Percentiles rank a stretch among this genome's conserved stretches.
phyloP scores from a whole-genome alignment of 768 basidiomycete genomes.

The Phaffia australis region DNA sequence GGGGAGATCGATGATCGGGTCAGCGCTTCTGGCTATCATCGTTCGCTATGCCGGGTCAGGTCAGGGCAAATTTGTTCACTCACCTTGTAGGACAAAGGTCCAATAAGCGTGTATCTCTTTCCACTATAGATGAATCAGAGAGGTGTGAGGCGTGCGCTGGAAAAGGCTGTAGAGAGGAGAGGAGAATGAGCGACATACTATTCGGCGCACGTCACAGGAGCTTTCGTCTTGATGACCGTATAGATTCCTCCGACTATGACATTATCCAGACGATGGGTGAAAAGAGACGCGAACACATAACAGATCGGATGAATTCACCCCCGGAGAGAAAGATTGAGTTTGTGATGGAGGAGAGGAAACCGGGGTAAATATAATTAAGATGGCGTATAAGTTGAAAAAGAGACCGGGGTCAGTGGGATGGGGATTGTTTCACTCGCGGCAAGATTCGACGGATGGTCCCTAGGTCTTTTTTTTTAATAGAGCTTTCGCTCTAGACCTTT shows the following conservation, averaged over 20 bases:
- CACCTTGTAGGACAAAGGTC: slow-evolving; percentile 88
- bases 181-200: slow-evolving; percentile 39
- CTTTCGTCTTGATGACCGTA: slow-evolving; percentile 99
- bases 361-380: background rate
- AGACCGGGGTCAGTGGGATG: slow-evolving; percentile 3
- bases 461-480: no score
- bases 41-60: background rate
- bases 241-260: slow-evolving; percentile 81
- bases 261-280: slow-evolving; percentile 6
- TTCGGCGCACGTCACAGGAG: slow-evolving; percentile 92
- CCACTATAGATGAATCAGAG: slow-evolving; percentile 3
- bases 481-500: background rate
- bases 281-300: background rate
- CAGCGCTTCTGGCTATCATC: background rate
- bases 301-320: no score
- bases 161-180: slow-evolving; percentile 6
- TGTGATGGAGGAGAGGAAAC: background rate
- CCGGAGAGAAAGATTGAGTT: background rate
- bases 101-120: slow-evolving; percentile 72
- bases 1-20: no score
- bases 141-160: background rate
- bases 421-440: background rate
- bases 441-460: no score
- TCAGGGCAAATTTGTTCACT: background rate
- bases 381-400: background rate